A percentile compares a stretch with the other conserved stretches of the same genome.
phyloP scores from a whole-genome alignment of 1,284 basidiomycete species.

The Rhodotorula sp. region DNA sequence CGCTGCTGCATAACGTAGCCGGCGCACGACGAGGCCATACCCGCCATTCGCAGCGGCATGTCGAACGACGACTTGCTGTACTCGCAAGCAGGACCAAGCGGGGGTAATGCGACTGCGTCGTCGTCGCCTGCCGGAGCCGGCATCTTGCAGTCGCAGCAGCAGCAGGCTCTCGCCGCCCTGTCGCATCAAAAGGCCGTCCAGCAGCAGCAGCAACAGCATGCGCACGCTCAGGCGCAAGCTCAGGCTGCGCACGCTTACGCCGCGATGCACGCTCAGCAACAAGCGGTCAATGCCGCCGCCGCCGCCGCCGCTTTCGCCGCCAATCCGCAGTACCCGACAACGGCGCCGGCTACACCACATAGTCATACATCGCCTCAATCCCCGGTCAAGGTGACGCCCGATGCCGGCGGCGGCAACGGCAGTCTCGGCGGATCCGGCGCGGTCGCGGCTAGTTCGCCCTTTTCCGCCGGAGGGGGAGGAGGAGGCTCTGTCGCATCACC shows the following conservation, averaged over 20 bases:
- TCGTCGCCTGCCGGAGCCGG: no score
- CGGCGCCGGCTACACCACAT: slow-evolving; percentile 12
- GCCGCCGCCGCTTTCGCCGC: background rate
- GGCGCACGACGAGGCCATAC: background rate
- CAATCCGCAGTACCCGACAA: background rate
- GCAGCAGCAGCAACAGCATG: background rate
- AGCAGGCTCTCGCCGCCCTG: slow-evolving; percentile 2
- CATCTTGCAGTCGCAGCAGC: background rate
- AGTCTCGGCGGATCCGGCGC: background rate
- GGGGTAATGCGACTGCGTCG: no score
- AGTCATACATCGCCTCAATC: slow-evolving; percentile 13
- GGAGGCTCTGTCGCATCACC: slow-evolving; percentile 20
- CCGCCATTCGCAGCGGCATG: background rate
- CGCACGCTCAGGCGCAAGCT: no score
- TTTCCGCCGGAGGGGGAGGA: slow-evolving; percentile 3
- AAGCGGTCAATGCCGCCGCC: no score
- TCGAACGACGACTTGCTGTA: no score
- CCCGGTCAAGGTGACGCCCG: slow-evolving; percentile 24
- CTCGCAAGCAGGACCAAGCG: no score
- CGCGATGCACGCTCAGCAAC: background rate
- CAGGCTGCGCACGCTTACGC: background rate
- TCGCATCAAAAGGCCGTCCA: slow-evolving; percentile 2
- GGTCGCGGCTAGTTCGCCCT: slow-evolving; percentile 14
- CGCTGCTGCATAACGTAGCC: background rate
- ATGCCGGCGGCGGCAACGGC: background rate